Percentiles rank a stretch among this genome's conserved stretches.
Conservation (phyloP, 2,329 filamentous ascomycete species). For the Hypoxylon sp. region DNA sequence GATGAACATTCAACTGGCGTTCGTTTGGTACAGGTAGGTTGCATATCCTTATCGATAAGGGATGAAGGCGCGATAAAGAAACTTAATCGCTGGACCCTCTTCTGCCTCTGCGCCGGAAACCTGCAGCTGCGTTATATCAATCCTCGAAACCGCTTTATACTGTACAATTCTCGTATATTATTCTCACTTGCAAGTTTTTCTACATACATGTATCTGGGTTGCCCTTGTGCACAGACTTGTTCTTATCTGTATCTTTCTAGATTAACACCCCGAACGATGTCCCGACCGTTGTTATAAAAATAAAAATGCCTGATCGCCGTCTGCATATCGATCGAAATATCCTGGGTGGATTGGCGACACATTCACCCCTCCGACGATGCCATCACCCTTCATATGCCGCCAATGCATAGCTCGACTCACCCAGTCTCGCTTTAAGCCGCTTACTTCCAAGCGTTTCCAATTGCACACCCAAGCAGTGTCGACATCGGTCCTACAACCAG, state of each 20-base stretch:
- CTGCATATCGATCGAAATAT: conserved; percentile 16
- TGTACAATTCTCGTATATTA: conserved; percentile 14
- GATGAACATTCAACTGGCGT: conserved; percentile 5
- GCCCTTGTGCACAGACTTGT: background rate
- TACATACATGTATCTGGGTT: background rate
- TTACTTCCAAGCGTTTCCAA: conserved; percentile 25
- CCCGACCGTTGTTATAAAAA: background rate
- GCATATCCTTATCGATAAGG: conserved; percentile 35
- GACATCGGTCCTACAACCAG: conserved; percentile 11
- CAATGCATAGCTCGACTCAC: conserved; percentile 48
- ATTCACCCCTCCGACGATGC: conserved; percentile 42
- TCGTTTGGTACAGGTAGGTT: background rate
- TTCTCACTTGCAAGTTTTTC: background rate
- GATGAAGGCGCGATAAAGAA: conserved; percentile 18
- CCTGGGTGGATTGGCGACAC: conserved; percentile 14
- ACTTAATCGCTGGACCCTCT: conserved; percentile 5
- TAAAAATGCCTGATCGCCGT: conserved; percentile 24
- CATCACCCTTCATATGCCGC: conserved; percentile 49
- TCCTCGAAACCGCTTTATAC: background rate
- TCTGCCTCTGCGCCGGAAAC: conserved; percentile 10
- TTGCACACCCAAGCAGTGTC: conserved; percentile 36
- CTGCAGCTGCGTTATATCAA: background rate
- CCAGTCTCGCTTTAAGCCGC: conserved; percentile 11
- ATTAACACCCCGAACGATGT: conserved; percentile 8
- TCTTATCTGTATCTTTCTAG: background rate